Base-by-base conservation (phyloP, 23 red algal genomes). In the Gracilariopsis chorda region DNA sequence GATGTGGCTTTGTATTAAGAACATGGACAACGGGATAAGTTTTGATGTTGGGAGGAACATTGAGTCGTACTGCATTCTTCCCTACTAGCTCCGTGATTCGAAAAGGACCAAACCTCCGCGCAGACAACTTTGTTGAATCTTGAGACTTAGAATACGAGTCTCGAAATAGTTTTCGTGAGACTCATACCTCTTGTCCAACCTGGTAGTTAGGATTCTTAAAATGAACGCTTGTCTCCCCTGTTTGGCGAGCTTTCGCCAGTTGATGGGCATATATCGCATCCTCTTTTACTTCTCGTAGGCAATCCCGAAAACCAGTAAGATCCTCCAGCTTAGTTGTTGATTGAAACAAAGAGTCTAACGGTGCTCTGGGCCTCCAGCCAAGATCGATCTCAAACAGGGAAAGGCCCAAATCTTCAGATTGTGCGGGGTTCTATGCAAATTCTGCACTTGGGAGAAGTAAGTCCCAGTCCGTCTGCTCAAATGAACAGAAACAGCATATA, bases 381-480 rank as follows among this genome's bases (percentile, higher is more conserved):
- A 82, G 53, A 42, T 82, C 48, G 16, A 59, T 8, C 53, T 59
- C 28, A 60, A 82, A 59, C 12, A 13, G 53, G 33, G 0, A 82
- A 25, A 14, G 7, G 7, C 78, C n/a, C 0, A 82, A 30, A 59
- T 82, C 48, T 13, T 82, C 48, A 29, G 30, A 59, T 7, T 59
- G 4, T 0, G 49, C 48, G 7, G 78, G 60, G 49, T 59, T 82
- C 0, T 82, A 82, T 60, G 78, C 6, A 56, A 82, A 82, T n/a
- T 58, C 44, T 9, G 78, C 78, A 56, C 29, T 7, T 42, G 78
- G 56, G 0, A 82, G 48, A 6, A 82, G 34, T 21, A 0, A 27
- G 49, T 82, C 48, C 49, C 51, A 82, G 60, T 82, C 78, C 19
- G 56, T 33, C 48, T 82, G 30, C 32, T 59, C 44, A 60, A 32